Base-by-base conservation (phyloP, 495 filamentous ascomycete species). In the Glutinoglossum americanum region DNA sequence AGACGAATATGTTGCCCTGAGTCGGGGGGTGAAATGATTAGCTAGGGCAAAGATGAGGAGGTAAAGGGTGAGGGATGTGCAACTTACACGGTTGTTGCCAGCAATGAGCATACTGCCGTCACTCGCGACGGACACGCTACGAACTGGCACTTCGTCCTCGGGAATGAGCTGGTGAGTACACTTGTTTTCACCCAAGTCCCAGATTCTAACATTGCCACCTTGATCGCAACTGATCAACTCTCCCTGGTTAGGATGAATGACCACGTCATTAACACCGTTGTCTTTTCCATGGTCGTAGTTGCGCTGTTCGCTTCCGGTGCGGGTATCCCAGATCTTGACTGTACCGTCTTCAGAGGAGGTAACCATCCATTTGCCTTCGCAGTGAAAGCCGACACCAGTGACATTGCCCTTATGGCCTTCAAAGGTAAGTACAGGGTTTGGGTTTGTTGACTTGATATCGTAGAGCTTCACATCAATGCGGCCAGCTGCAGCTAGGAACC, bases 341-440 rank as follows among this genome's bases (percentile, higher is more conserved):
- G 89, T 94, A 53, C 89, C 85, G 64, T 98, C 92, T 67, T 98
- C 92, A 39, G 87, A 93, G 69, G 86, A 92, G 3, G 92, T 98
- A n/a, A 96, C 90, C 89, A 98, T 96, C 92, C 92, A 98, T 70
- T 97, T 97, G 11, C 89, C 89, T 67, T 98, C 92, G 64, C 89
- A 95, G 68, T 98, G 92, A 65, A 97, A 98, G 26, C 89, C 92
- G 27, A 98, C 83, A 3, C 93, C 92, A 0, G 92, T 98, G 66
- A 98, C 80, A 62, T 98, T 98, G 62, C 80, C 84, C 17, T 87
- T 93, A 67, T 98, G 92, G 53, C 92, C 92, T 59, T 96, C 89
- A 64, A 98, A 97, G 39, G 83, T 84, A 61, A 94, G 80, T 3
- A 96, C 76, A 0, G 90, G 86, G 57, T 87, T 89, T 1, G 92